Conservation (phyloP, 129 eudicot genomes). For the Arctium lappa region DNA sequence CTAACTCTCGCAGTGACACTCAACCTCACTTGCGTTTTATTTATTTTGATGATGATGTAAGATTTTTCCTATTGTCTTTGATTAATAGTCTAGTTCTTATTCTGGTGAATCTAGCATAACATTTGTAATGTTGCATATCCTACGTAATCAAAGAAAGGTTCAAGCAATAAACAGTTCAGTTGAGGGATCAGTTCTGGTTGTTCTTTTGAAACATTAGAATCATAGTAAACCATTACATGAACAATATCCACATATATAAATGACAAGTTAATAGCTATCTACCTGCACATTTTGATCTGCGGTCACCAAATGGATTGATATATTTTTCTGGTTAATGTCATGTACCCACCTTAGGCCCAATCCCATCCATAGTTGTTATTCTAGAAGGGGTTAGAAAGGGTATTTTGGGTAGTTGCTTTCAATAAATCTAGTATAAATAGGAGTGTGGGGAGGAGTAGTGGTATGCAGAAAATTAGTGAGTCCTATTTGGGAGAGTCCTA, state of each 20-base stretch:
- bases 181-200: not conserved
- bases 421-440: no score
- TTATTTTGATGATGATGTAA: not conserved
- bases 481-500: no score
- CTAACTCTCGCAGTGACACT: not conserved
- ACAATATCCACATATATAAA: not conserved
- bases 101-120: not conserved
- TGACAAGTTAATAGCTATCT: not conserved
- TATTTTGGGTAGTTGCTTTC: no score
- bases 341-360: no score
- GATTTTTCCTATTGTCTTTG: not conserved
- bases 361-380: no score
- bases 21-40: not conserved
- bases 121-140: not conserved
- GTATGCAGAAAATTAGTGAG: no score
- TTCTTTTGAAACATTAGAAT: not conserved
- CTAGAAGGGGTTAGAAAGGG: no score
- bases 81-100: not conserved
- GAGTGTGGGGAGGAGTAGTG: no score
- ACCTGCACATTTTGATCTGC: slow-evolving; percentile 90
- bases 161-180: not conserved
- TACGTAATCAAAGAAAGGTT: not conserved
- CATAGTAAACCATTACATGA: not conserved
- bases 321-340: no score
- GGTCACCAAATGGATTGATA: slow-evolving; percentile 67